A percentile compares a stretch with the other conserved stretches of the same genome.
These are phyloP conservation scores for Sedum album DNA, from an alignment of 164 flowering plant genomes.

Conservation along the genomic window DNA sequence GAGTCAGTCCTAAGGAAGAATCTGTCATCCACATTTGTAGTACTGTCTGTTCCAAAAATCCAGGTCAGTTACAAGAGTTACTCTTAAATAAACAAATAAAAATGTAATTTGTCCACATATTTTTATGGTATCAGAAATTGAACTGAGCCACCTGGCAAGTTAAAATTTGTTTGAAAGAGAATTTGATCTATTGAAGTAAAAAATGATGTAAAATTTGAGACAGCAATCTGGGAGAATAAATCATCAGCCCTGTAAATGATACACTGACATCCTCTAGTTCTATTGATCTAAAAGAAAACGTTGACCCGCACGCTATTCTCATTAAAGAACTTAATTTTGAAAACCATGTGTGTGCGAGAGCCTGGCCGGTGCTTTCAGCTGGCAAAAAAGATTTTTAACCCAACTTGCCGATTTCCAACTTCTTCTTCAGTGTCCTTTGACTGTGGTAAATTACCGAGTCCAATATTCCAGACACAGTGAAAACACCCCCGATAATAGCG, in stretches of 20 bases:
- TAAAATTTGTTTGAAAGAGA: too few relatives aligned
- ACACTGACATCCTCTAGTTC: background rate
- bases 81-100: too few relatives aligned
- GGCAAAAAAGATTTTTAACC: constrained; percentile 11
- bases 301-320: background rate
- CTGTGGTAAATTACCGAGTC: constrained; percentile 66
- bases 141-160: too few relatives aligned
- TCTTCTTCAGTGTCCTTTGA: constrained; percentile 53
- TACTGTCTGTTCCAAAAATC: too few relatives aligned
- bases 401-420: constrained; percentile 51
- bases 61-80: too few relatives aligned
- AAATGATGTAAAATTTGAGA: background rate
- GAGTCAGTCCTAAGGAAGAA: too few relatives aligned
- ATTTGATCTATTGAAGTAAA: background rate
- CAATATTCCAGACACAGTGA: constrained; percentile 60
- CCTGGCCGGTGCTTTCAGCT: background rate
- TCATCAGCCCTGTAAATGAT: background rate
- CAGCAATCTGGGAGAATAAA: background rate
- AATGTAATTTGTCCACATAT: too few relatives aligned
- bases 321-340: background rate
- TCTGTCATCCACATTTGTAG: too few relatives aligned
- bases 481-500: constrained; percentile 72
- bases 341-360: background rate
- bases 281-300: background rate
- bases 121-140: too few relatives aligned